Conservation (phyloP, 2,329 filamentous ascomycete genomes). For the Beauveria bassiana region DNA sequence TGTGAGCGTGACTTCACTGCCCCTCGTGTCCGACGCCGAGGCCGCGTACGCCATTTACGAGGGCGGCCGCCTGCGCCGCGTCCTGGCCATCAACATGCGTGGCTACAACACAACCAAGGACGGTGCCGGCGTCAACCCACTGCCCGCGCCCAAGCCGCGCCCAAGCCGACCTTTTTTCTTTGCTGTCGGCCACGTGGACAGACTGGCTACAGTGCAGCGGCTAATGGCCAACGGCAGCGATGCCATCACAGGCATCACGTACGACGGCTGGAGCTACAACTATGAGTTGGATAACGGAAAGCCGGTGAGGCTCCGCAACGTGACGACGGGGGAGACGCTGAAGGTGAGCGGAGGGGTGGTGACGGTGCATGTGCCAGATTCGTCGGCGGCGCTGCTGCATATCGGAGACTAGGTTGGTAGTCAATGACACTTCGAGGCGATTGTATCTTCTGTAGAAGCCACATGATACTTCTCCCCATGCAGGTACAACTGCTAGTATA, state of each 20-base stretch:
- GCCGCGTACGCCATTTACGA: conserved; percentile 51
- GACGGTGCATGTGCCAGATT: conserved; percentile 32
- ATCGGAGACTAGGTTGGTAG: conserved; percentile 14
- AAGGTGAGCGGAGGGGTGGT: conserved; percentile 28
- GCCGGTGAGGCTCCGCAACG: conserved; percentile 46
- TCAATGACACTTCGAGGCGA: too few relatives aligned
- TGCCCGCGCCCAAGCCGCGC: conserved; percentile 22
- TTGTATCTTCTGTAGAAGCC: too few relatives aligned
- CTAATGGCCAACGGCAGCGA: conserved; percentile 56
- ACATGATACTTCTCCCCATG: too few relatives aligned
- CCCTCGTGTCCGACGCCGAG: conserved; percentile 31
- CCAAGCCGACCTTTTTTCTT: conserved; percentile 28
- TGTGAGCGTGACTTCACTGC: conserved; percentile 41
- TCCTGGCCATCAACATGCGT: conserved; percentile 51
- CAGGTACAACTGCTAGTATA: too few relatives aligned
- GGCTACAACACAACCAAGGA: conserved; percentile 51
- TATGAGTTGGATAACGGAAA: conserved; percentile 46
- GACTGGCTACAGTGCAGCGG: conserved; percentile 34
- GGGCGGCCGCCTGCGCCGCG: conserved; percentile 32
- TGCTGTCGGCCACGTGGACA: conserved; percentile 23
- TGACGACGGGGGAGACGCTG: conserved; percentile 42
- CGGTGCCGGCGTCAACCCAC: conserved; percentile 23
- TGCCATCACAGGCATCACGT: conserved; percentile 53
- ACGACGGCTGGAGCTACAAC: conserved; percentile 55
- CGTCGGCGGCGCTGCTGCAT: conserved; percentile 32